These are phyloP conservation scores for Dactylellina parvicollis DNA, from an alignment of 2,329 filamentous ascomycete genomes.

Conservation along the genomic window DNA sequence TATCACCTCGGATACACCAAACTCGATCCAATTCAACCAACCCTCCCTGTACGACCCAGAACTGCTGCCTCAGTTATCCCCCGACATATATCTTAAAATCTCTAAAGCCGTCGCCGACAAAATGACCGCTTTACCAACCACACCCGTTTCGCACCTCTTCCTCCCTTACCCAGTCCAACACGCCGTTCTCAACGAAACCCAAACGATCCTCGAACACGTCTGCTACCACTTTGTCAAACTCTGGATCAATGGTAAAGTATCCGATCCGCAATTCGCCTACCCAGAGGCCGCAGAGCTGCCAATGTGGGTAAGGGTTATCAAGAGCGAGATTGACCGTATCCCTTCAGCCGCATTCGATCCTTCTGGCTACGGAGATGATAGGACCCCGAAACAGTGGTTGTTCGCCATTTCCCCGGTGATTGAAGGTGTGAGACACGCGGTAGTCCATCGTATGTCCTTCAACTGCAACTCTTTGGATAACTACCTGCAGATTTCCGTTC, in stretches of 20 bases:
- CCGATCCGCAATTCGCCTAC: neutral
- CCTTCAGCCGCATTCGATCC: neutral
- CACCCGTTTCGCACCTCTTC: neutral
- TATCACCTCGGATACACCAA: neutral
- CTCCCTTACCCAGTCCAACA: constrained; percentile 18
- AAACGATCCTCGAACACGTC: constrained; percentile 21
- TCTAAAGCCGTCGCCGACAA: neutral
- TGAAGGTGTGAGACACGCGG: constrained; percentile 9
- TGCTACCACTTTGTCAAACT: constrained; percentile 23
- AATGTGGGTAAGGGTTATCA: constrained; percentile 17
- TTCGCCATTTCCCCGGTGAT: neutral
- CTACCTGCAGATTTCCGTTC: neutral
- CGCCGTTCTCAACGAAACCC: constrained; percentile 5
- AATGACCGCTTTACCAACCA: neutral
- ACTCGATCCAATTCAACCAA: neutral
- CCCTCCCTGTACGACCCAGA: neutral
- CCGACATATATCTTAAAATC: neutral
- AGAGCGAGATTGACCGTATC: neutral
- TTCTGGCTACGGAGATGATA: neutral
- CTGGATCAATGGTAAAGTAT: neutral
- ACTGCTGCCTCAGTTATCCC: neutral
- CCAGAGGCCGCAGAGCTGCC: constrained; percentile 22
- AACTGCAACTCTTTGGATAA: neutral
- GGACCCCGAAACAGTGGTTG: neutral
- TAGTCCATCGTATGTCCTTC: constrained; percentile 22